A percentile compares a stretch with the other conserved stretches of the same genome.
Conservation (phyloP, 2,329 filamentous ascomycete species). For the Ophiostoma ulmi region DNA sequence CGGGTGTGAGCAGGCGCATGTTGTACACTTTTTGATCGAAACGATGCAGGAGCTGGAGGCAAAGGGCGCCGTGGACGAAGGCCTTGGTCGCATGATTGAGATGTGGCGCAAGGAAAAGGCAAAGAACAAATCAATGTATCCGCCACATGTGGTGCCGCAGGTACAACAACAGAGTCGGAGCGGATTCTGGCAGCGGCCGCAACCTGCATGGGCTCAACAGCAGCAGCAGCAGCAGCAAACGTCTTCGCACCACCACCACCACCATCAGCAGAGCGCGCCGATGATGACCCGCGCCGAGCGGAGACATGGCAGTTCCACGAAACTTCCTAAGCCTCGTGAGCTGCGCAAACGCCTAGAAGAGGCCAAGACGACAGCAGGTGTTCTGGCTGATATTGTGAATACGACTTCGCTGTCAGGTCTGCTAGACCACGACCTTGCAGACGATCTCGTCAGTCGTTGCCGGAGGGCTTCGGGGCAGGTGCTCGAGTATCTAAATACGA, state of each 20-base stretch:
- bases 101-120: conserved; percentile 92
- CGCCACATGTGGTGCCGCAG: conserved; percentile 35
- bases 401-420: conserved; percentile 75
- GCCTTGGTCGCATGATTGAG: conserved; percentile 61
- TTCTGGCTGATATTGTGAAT: conserved; percentile 86
- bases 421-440: conserved; percentile 77
- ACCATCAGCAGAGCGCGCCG: conserved; percentile 19
- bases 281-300: conserved; percentile 35
- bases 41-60: conserved; percentile 73
- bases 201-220: background rate
- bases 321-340: conserved; percentile 65
- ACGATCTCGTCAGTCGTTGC: conserved; percentile 86
- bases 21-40: conserved; percentile 82
- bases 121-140: conserved; percentile 50
- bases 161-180: background rate
- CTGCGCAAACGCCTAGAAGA: conserved; percentile 81
- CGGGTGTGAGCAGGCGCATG: conserved; percentile 64
- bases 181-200: conserved; percentile 5
- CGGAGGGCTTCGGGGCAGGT: conserved; percentile 73
- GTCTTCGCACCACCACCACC: conserved; percentile 24
- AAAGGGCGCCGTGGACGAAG: conserved; percentile 68
- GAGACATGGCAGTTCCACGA: conserved; percentile 41
- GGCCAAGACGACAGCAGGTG: conserved; percentile 80
- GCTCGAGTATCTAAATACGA: conserved; percentile 76
- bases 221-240: conserved; percentile 3